Conservation (phyloP, 208 protist genomes). For the Vickermania ingenoplastis region DNA sequence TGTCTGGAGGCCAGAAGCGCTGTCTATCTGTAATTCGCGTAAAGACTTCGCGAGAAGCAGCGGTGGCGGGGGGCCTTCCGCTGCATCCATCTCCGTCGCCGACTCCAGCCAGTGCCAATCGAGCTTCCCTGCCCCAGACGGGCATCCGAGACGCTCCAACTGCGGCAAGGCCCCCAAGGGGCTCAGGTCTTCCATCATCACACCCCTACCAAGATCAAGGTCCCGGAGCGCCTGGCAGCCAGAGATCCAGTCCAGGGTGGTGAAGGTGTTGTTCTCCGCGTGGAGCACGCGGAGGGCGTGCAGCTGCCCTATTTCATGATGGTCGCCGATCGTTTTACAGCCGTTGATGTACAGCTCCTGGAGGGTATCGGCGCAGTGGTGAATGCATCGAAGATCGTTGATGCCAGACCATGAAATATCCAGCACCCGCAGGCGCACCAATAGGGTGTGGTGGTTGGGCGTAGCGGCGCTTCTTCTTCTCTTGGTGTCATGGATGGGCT, state of each 20-base stretch:
- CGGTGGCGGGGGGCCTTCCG: neutral
- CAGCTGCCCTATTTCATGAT: neutral
- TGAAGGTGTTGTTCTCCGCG: neutral
- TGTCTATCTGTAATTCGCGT: neutral
- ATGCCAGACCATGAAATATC: neutral
- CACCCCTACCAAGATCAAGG: neutral
- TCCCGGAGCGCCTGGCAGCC: neutral
- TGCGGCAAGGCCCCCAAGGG: neutral
- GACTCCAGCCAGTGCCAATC: neutral
- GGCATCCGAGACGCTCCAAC: neutral
- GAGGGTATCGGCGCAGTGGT: neutral
- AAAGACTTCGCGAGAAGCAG: neutral
- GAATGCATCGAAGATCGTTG: neutral
- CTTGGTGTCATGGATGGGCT: too few species aligned
- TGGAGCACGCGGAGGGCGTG: neutral
- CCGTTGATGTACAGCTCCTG: neutral
- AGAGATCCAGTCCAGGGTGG: neutral
- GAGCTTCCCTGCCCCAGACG: neutral
- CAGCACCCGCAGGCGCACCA: neutral
- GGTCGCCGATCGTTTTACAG: neutral
- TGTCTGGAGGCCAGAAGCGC: neutral
- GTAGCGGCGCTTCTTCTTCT: neutral
- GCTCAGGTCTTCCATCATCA: neutral
- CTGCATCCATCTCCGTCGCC: neutral
- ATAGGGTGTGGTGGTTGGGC: too few species aligned